A percentile compares a stretch with the other conserved stretches of the same genome.
Evolutionary conservation across 257 asterid genomes (phyloP).

Genomic region (Solanum pimpinellifolium): DNA sequence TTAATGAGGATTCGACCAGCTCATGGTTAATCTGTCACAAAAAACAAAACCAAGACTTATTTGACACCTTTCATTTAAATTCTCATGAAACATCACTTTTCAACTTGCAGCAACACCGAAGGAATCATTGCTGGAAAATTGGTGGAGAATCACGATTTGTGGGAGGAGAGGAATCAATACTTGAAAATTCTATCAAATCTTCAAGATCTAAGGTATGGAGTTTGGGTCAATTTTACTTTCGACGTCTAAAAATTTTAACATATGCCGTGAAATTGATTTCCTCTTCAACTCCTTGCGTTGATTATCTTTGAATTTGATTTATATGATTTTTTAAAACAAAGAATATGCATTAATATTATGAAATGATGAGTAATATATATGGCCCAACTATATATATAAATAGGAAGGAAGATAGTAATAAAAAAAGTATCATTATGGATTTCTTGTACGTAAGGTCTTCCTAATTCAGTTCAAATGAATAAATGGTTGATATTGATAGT

Average conservation of each 20-base stretch:
- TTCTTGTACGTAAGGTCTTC: background rate
- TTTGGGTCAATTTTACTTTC: background rate
- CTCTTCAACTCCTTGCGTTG: background rate
- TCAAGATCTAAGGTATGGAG: background rate
- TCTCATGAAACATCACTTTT: no score
- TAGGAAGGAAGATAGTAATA: background rate
- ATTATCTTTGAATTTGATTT: background rate
- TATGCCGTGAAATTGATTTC: background rate
- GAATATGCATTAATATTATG: background rate
- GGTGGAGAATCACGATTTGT: background rate
- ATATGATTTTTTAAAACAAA: background rate
- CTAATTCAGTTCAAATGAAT: background rate
- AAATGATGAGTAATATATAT: background rate
- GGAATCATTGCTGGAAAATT: background rate
- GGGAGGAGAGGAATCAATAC: background rate
- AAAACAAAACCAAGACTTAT: no score
- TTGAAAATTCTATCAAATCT: background rate
- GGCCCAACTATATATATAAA: background rate
- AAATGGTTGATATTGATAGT: background rate
- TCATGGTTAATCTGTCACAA: no score
- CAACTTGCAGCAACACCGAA: background rate
- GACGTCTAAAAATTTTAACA: background rate
- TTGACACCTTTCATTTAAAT: no score
- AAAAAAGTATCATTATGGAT: background rate
- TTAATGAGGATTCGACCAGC: no score